Evolutionary conservation across 2,329 filamentous ascomycete genomes (phyloP), one percentile per base, ranked within the genome.

Genomic region (Dothideomycetes sp.): DNA sequence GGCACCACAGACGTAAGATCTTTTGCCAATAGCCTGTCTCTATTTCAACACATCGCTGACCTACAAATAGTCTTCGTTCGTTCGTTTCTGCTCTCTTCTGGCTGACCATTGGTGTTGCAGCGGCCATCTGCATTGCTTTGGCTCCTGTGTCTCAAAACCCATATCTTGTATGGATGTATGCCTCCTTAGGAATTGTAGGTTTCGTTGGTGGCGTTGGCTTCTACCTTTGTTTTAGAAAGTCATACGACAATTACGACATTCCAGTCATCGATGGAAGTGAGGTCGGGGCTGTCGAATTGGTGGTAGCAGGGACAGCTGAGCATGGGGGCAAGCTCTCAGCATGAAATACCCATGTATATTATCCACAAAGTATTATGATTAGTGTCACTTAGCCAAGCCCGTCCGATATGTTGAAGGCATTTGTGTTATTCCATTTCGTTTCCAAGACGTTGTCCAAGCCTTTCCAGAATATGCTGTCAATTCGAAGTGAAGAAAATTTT

Each of bases 151-250:
- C 75, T 8, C 69, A 69, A 43, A 75, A 85, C 54, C 81, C 80
- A 16, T 65, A 77, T 47, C 68, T 82, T 48, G 55, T 78, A 37
- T 82, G 77, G 76, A 72, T 85, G 64, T 87, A 87, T 61, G 71
- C 66, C 8, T 57, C 68, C 12, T 70, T 82, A n/a, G 76, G 80
- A 5, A 63, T 75, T 43, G 65, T 85, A 35, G 71, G 80, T 0
- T 69, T 76, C 22, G 37, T 78, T 8, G 82, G 78, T 23, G 80
- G 78, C 15, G 47, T 69, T 4, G 65, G 67, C 1, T 86, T 87
- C 63, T 87, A 80, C 79, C 56, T 79, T 51, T 74, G 70, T 52
- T 83, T 82, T 64, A 64, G 69, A 27, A 65, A 72, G 80, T 81
- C 2, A 60, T 81, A 22, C 17, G 17, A 30, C 8, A n/a, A n/a